phyloP scores from a whole-genome alignment of 2,329 filamentous ascomycete species.

The Diaporthe sp. region DNA sequence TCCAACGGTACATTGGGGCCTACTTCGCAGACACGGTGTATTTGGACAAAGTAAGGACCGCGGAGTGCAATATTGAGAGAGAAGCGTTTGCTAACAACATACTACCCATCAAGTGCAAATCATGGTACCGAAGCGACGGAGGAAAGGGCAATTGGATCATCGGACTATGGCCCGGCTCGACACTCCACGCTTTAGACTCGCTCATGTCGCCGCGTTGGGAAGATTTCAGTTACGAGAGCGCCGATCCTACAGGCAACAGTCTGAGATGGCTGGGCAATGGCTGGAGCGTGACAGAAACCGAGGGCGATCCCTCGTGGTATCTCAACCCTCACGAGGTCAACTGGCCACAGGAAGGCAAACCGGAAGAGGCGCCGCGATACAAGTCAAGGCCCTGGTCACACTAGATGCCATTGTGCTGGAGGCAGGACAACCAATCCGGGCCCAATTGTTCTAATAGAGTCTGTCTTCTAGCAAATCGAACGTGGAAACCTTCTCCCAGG shows the following conservation, averaged over 20 bases:
- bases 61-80: neutral
- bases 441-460: neutral
- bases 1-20: constrained; percentile 58
- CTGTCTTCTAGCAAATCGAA: neutral
- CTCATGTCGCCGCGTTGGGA: constrained; percentile 59
- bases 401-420: constrained; percentile 36
- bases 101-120: constrained; percentile 54
- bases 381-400: constrained; percentile 53
- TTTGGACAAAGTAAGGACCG: constrained; percentile 47
- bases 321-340: constrained; percentile 53
- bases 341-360: constrained; percentile 49
- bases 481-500: neutral
- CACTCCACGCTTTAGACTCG: constrained; percentile 57
- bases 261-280: constrained; percentile 58
- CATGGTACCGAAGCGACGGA: constrained; percentile 65
- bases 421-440: neutral
- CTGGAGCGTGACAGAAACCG: constrained; percentile 53
- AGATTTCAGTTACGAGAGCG: constrained; percentile 57
- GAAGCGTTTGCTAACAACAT: neutral
- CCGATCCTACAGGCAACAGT: constrained; percentile 48
- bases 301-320: constrained; percentile 55
- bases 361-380: constrained; percentile 52
- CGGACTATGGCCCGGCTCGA: constrained; percentile 60
- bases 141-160: constrained; percentile 54
- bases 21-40: constrained; percentile 64